Conservation (phyloP, 2,329 filamentous ascomycete species). For the Ilyonectria sp. region DNA sequence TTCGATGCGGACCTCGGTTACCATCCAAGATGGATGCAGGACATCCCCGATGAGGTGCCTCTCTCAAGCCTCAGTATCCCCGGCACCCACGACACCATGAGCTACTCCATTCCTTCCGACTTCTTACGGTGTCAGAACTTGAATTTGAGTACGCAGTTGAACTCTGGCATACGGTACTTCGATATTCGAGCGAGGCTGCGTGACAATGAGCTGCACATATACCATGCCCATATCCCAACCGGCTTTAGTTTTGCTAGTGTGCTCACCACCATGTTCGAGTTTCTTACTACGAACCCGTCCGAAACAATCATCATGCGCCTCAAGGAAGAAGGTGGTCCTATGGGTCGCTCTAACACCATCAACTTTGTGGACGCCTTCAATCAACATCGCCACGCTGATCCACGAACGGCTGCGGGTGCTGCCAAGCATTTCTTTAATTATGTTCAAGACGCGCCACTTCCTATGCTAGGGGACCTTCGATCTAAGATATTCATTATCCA, state of each 20-base stretch:
- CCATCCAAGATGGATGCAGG: slow-evolving; percentile 60
- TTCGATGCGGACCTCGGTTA: slow-evolving; percentile 57
- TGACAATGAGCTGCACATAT: slow-evolving; percentile 62
- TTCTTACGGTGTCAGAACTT: slow-evolving; percentile 64
- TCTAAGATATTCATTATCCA: slow-evolving; percentile 65
- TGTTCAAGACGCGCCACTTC: slow-evolving; percentile 52
- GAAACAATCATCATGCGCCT: slow-evolving; percentile 65
- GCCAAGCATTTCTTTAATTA: slow-evolving; percentile 55
- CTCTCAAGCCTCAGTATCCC: slow-evolving; percentile 64
- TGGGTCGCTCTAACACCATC: slow-evolving; percentile 53
- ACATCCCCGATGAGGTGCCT: slow-evolving; percentile 57
- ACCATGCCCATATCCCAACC: slow-evolving; percentile 62
- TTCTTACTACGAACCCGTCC: slow-evolving; percentile 60
- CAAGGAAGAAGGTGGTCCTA: slow-evolving; percentile 61
- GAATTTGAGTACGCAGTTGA: slow-evolving; percentile 61
- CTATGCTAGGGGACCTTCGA: slow-evolving; percentile 62
- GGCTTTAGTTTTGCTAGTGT: slow-evolving; percentile 62
- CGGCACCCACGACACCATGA: slow-evolving; percentile 69
- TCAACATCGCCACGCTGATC: slow-evolving; percentile 54
- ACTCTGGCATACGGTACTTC: slow-evolving; percentile 64
- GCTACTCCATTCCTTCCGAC: slow-evolving; percentile 56
- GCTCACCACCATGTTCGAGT: slow-evolving; percentile 58
- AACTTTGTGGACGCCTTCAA: slow-evolving; percentile 63
- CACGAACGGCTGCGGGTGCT: slow-evolving; percentile 54
- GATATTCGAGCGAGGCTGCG: slow-evolving; percentile 63